Evolutionary conservation across 371 early-diverging fungal species (phyloP), one percentile per base, ranked within the genome.

Genomic region (Mortierella sp.): DNA sequence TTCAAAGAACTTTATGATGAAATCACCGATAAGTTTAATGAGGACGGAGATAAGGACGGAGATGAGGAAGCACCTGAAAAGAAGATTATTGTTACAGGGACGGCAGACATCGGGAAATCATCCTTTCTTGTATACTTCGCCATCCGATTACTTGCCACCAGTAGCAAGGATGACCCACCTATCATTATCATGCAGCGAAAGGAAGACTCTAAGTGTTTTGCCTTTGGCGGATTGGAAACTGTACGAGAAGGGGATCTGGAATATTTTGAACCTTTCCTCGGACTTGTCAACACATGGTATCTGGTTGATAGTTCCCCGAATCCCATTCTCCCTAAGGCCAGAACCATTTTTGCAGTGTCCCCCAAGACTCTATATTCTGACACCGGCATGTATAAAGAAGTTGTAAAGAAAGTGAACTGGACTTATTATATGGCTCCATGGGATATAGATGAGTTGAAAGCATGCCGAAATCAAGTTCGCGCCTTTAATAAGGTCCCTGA

Each of bases 351-450:
- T 36, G 63, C 82, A 52, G 72, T 40, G 41, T 82, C 76, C 21
- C 69, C 70, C 67, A 63, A 63, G 63, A 63, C 63, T 22, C 33
- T 63, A 24, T 76, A 24, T 63, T 63, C 62, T 10, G 62, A 62
- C 10, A 7, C 41, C 5, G 36, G 19, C 33, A 13, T 43, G 43
- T 62, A 62, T 62, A 41, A 71, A 65, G 75, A 74, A 1, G 58
- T 74, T 32, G 58, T 43, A 11, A 74, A 74, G 64, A 10, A 41
- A 45, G 32, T 71, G 47, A 21, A 59, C 38, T 70, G 68, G 63
- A 48, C 21, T 57, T 80, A 67, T 57, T 71, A 55, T 53, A 71
- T 80, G 75, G 67, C 74, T 64, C 80, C 68, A 67, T 74, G 75
- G 75, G 58, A n/a, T 32, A 32, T 71, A 45, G 80, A 74, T 66